A percentile compares a stretch with the other conserved stretches of the same genome.
Evolutionary conservation across 805 yeast genomes (phyloP).

Genomic region (Candida sakaeoensis): DNA sequence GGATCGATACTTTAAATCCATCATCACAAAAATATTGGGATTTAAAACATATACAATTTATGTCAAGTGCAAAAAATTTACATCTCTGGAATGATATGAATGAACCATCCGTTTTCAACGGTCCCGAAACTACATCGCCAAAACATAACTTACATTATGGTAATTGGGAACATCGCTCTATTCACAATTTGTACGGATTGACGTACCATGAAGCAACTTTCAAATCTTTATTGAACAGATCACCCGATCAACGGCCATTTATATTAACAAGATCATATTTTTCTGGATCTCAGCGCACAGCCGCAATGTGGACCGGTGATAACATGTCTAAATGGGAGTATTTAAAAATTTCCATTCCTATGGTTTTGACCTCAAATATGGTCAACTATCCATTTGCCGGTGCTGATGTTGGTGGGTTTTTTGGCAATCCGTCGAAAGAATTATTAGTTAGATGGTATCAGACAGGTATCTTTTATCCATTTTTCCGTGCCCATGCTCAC

Average conservation of each 20-base stretch:
- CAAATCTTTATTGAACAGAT: slow-evolving; percentile 56
- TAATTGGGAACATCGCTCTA: slow-evolving; percentile 83
- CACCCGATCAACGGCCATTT: slow-evolving; percentile 67
- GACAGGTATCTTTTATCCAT: slow-evolving; percentile 93
- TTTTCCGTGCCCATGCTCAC: slow-evolving; percentile 95
- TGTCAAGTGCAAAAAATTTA: slow-evolving; percentile 57
- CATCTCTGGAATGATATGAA: slow-evolving; percentile 98
- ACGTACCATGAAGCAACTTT: slow-evolving; percentile 79
- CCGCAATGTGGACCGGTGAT: slow-evolving; percentile 98
- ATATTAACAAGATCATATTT: slow-evolving; percentile 81
- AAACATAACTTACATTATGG: slow-evolving; percentile 77
- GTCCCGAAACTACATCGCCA: slow-evolving; percentile 91
- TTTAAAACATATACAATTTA: slow-evolving; percentile 17
- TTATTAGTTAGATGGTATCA: slow-evolving; percentile 92
- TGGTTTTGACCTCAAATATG: slow-evolving; percentile 76
- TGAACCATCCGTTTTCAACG: slow-evolving; percentile 92
- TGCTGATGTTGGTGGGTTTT: slow-evolving; percentile 96
- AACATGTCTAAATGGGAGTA: slow-evolving; percentile 92
- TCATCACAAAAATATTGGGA: slow-evolving; percentile 44
- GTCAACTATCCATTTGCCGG: slow-evolving; percentile 92
- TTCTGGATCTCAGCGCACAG: slow-evolving; percentile 86
- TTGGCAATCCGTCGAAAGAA: slow-evolving; percentile 83
- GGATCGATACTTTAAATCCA: slow-evolving; percentile 86
- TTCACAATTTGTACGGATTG: slow-evolving; percentile 83
- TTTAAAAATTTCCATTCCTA: slow-evolving; percentile 74